A percentile compares a stretch with the other conserved stretches of the same genome.
Evolutionary conservation across 2,329 filamentous ascomycete genomes (phyloP).

Genomic region (Fusarium anthophilum): DNA sequence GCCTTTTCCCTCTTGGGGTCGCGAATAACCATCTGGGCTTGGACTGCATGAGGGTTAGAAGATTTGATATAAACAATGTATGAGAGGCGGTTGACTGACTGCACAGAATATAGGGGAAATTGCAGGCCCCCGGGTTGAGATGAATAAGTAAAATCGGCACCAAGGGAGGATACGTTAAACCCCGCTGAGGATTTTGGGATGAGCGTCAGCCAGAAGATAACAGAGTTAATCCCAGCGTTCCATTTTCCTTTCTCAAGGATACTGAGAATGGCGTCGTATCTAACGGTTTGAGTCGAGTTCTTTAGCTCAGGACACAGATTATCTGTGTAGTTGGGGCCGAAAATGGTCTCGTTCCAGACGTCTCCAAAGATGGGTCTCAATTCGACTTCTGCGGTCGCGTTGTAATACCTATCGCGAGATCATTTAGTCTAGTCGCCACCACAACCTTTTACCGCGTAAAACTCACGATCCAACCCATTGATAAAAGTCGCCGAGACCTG

Average conservation of each 20-base stretch:
- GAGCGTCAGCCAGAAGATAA: constrained; percentile 4
- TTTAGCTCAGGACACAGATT: neutral
- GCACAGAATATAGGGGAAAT: neutral
- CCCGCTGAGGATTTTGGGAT: neutral
- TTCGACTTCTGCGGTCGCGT: constrained; percentile 2
- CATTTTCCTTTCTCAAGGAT: neutral
- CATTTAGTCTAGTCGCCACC: neutral
- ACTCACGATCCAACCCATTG: constrained; percentile 13
- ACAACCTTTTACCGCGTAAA: rapidly evolving
- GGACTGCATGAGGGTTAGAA: neutral
- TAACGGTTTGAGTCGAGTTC: neutral
- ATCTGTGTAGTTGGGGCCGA: neutral
- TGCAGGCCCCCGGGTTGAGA: neutral
- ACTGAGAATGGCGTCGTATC: constrained; percentile 2
- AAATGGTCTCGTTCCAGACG: neutral
- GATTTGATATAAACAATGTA: too few relatives aligned
- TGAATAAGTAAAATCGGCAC: neutral
- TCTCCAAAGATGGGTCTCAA: neutral
- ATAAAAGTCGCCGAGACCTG: neutral
- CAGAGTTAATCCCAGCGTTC: neutral
- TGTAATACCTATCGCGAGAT: neutral
- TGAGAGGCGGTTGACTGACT: neutral
- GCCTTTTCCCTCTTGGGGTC: rapidly evolving
- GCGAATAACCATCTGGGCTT: neutral
- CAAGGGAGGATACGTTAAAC: neutral